A percentile compares a stretch with the other conserved stretches of the same genome.
Evolutionary conservation across 1,139 yeast species (phyloP).

Genomic region (Geotrichum australiense): DNA sequence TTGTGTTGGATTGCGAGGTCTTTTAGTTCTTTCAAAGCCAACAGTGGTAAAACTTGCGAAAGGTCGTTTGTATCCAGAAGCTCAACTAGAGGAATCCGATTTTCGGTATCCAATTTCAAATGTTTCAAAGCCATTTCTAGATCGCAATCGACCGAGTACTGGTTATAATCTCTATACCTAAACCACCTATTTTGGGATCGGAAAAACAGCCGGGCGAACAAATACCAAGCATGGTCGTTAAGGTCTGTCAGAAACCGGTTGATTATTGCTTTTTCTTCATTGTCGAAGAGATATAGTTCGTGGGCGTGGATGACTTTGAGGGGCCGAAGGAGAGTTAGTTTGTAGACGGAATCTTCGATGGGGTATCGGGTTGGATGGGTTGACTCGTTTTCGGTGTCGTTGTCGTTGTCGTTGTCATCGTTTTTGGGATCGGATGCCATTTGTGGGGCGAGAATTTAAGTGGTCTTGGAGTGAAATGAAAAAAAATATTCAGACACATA

Average conservation of each 20-base stretch:
- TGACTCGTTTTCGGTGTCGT: no score
- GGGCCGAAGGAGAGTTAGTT: conserved; percentile 8
- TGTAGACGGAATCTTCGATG: conserved; percentile 14
- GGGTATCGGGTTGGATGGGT: no score
- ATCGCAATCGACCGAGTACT: conserved; percentile 14
- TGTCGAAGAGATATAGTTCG: conserved; percentile 8
- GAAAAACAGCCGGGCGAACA: conserved; percentile 14
- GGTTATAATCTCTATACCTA: conserved; percentile 10
- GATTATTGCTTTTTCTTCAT: conserved; percentile 13
- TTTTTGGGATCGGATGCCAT: no score
- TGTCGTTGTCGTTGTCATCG: no score
- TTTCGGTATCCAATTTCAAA: not conserved
- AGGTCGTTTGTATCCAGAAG: conserved; percentile 4
- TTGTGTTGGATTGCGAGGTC: conserved; percentile 1
- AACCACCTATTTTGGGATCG: conserved; percentile 15
- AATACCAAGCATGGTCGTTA: conserved; percentile 10
- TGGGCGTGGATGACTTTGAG: conserved; percentile 8
- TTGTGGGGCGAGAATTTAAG: no score
- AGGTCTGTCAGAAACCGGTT: conserved; percentile 7
- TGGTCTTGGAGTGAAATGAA: no score
- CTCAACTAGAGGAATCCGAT: conserved; percentile 1
- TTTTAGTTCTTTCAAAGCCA: conserved; percentile 8
- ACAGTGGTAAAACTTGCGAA: no score
- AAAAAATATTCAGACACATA: no score
- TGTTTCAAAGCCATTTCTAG: conserved; percentile 8